Evolutionary conservation across 2,329 filamentous ascomycete species (phyloP), one percentile per base, ranked within the genome.

Genomic region (Furcasterigmium sp.): DNA sequence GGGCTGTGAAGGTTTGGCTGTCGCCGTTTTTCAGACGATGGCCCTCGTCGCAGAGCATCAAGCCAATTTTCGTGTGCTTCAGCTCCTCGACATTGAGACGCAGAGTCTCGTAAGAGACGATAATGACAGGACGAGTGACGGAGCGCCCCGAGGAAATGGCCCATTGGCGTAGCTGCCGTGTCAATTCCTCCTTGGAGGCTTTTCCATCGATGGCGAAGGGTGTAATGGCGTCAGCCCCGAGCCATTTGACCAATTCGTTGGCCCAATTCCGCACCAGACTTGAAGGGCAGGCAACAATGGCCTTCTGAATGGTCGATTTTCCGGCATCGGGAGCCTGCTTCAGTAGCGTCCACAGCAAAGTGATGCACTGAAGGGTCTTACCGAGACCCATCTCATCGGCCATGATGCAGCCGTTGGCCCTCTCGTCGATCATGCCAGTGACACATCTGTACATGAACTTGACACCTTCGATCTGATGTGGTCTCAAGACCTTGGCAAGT

Each of bases 301-400:
- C 94, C 62, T 98, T 98, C 55, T 95, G 88, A 36, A 98, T 95
- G 0, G 89, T 94, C 1, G 86, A 67, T 61, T 91, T 96, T 17
- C 93, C 93, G n/a, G 91, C 89, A 32, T 96, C 89, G 0, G 93
- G 88, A 0, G 91, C 95, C 59, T 98, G 93, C 62, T 96, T 97
- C 14, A 98, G 69, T 2, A 98, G 68, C 2, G 93, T 98, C 93
- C 93, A 98, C 74, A 98, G 84, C 39, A 98, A 76, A 1, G 93
- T 80, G 56, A 98, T 98, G 64, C 93, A 98, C 70, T 98, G 93
- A 35, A 98, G 68, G 15, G 93, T 98, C 69, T 98, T 98, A 44
- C 93, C 93, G 23, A 98, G 70, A 54, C 93, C 93, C 93, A 98
- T 98, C 61, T 96, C 93, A 61, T 98, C 93, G 42, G 93, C 93